These are phyloP conservation scores for Ambrosia trifida DNA, from an alignment of 129 eudicot species.

Conservation along the genomic window DNA sequence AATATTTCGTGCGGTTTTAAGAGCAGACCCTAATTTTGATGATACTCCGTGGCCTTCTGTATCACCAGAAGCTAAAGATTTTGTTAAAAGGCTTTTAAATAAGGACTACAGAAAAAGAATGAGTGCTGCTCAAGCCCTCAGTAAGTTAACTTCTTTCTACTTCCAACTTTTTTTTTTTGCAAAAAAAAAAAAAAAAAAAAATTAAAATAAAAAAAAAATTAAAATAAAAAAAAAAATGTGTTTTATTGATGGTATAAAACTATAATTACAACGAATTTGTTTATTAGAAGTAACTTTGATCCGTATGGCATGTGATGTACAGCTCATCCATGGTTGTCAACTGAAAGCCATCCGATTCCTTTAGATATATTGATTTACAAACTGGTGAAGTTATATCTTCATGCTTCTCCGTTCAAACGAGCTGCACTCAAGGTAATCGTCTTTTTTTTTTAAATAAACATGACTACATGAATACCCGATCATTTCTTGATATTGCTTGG, in stretches of 20 bases:
- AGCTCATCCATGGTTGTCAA: slow-evolving; percentile 92
- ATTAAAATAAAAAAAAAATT: too few species aligned
- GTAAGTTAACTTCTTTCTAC: slow-evolving; percentile 40
- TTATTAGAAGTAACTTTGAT: neutral
- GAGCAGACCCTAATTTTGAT: slow-evolving; percentile 86
- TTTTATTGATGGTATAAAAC: too few species aligned
- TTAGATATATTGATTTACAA: slow-evolving; percentile 76
- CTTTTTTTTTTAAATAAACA: neutral
- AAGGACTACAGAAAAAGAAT: slow-evolving; percentile 86
- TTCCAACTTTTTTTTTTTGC: neutral
- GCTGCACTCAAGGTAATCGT: slow-evolving; percentile 74
- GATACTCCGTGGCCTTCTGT: slow-evolving; percentile 88
- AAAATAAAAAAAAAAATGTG: too few species aligned
- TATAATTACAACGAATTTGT: too few species aligned
- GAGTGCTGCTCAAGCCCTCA: slow-evolving; percentile 94
- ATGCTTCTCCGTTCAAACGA: slow-evolving; percentile 88
- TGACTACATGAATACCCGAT: neutral
- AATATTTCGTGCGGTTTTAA: slow-evolving; percentile 76
- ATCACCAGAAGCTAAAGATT: slow-evolving; percentile 78
- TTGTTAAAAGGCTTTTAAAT: slow-evolving; percentile 77
- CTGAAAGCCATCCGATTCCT: slow-evolving; percentile 73
- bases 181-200: neutral
- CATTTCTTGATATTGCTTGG: neutral
- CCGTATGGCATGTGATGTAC: slow-evolving; percentile 19
- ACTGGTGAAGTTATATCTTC: slow-evolving; percentile 77